Evolutionary conservation across 2,329 filamentous ascomycete species (phyloP).

Genomic region (Verticillium isaacii): DNA sequence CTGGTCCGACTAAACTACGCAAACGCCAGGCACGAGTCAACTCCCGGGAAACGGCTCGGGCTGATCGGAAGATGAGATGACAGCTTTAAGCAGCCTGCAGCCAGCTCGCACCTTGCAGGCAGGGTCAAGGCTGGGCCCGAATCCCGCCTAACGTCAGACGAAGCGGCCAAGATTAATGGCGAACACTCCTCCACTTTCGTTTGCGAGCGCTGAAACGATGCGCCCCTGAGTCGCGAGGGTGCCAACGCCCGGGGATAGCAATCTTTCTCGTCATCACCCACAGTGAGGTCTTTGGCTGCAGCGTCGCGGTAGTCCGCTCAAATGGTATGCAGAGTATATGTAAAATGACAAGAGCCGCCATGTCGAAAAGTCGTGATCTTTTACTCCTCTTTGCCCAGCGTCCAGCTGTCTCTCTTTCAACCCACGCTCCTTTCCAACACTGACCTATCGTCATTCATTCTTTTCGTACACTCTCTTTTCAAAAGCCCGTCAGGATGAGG

Average conservation of each 20-base stretch:
- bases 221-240: not conserved
- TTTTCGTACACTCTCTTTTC: not conserved
- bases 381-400: not conserved
- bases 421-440: not conserved
- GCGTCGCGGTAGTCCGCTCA: not conserved
- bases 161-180: not conserved
- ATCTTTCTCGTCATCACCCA: not conserved
- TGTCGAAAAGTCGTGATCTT: not conserved
- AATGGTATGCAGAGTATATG: not conserved
- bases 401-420: not conserved
- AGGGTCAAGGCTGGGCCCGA: not conserved
- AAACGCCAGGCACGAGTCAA: not conserved
- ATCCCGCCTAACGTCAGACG: not conserved
- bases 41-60: not conserved
- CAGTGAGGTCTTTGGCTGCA: not conserved
- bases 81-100: not conserved
- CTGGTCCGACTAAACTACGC: not conserved
- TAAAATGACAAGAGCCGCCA: not conserved
- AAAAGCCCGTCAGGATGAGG: slow-evolving; percentile 3
- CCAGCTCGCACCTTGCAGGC: not conserved
- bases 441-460: not conserved
- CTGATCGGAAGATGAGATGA: not conserved
- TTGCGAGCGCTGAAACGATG: not conserved
- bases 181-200: not conserved
- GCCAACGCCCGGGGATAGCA: not conserved